Conservation (phyloP, 208 protist genomes). For the Trypanosoma cruzi region DNA sequence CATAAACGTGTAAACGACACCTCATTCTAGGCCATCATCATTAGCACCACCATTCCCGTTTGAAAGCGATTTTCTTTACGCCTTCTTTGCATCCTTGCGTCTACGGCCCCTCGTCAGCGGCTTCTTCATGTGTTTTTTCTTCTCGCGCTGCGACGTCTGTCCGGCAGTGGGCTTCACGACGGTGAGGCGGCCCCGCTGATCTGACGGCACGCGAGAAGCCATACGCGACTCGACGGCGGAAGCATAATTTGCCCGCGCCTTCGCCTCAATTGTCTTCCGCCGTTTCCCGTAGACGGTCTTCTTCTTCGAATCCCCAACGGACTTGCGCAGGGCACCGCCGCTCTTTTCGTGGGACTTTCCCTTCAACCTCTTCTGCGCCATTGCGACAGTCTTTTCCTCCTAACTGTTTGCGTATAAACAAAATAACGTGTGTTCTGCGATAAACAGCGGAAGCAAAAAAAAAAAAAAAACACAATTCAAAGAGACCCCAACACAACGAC, state of each 20-base stretch:
- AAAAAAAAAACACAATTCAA: not conserved
- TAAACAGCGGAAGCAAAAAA: not conserved
- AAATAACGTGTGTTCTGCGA: not conserved
- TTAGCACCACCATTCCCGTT: too few relatives aligned
- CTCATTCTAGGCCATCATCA: not conserved
- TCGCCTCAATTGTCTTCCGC: conserved; percentile 51
- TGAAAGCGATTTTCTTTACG: conserved; percentile 5
- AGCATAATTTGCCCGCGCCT: conserved; percentile 84
- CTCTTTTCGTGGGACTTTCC: conserved; percentile 80
- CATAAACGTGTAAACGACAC: not conserved
- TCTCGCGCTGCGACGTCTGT: conserved; percentile 16
- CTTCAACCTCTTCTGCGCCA: conserved; percentile 80
- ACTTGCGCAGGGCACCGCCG: conserved; percentile 79
- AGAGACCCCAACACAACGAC: too few relatives aligned
- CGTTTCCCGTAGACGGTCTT: conserved; percentile 76
- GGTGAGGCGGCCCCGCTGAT: conserved; percentile 86
- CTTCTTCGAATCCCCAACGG: conserved; percentile 81
- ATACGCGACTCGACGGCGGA: conserved; percentile 80
- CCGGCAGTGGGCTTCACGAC: conserved; percentile 63
- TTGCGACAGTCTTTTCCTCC: conserved; percentile 15
- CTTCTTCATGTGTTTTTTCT: conserved; percentile 86
- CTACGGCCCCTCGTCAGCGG: conserved; percentile 84
- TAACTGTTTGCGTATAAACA: too few relatives aligned
- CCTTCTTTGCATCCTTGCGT: conserved; percentile 36
- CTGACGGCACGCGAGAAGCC: conserved; percentile 86